Percentiles rank a stretch among this genome's conserved stretches.
Evolutionary conservation across 805 yeast species (phyloP).

Genomic region (Metschnikowia arizonensis): DNA sequence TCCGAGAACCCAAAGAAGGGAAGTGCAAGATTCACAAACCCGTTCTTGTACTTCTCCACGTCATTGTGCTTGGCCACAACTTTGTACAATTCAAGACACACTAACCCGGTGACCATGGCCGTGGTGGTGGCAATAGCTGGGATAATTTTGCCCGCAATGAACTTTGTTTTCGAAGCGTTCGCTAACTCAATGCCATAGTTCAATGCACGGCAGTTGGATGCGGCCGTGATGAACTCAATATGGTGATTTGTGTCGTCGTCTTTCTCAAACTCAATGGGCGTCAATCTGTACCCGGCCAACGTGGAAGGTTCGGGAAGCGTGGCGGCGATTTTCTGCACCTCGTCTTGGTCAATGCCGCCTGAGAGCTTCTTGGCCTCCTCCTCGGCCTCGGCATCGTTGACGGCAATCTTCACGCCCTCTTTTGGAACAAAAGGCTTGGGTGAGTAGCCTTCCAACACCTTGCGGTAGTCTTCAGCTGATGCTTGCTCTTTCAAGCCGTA

Average conservation of each 20-base stretch:
- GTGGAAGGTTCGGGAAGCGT: slow-evolving; percentile 85
- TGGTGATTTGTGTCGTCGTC: slow-evolving; percentile 97
- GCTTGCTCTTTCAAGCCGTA: slow-evolving; percentile 82
- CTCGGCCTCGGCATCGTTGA: slow-evolving; percentile 82
- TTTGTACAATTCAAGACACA: slow-evolving; percentile 86
- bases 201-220: slow-evolving; percentile 92
- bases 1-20: slow-evolving; percentile 97
- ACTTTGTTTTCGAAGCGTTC: slow-evolving; percentile 85
- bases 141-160: slow-evolving; percentile 96
- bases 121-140: slow-evolving; percentile 99
- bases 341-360: slow-evolving; percentile 53
- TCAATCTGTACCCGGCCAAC: slow-evolving; percentile 80
- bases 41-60: slow-evolving; percentile 86
- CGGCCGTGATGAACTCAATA: slow-evolving; percentile 92
- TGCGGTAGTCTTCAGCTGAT: slow-evolving; percentile 48
- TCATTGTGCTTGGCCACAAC: slow-evolving; percentile 71
- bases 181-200: slow-evolving; percentile 87
- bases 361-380: slow-evolving; percentile 54
- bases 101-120: slow-evolving; percentile 94
- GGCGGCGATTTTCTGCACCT: slow-evolving; percentile 63
- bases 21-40: slow-evolving; percentile 85
- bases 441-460: slow-evolving; percentile 47
- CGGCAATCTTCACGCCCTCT: slow-evolving; percentile 75
- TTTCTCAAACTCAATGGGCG: slow-evolving; percentile 93
- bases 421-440: slow-evolving; percentile 65